Conservation (phyloP, 768 basidiomycete species). For the Russula sp. region DNA sequence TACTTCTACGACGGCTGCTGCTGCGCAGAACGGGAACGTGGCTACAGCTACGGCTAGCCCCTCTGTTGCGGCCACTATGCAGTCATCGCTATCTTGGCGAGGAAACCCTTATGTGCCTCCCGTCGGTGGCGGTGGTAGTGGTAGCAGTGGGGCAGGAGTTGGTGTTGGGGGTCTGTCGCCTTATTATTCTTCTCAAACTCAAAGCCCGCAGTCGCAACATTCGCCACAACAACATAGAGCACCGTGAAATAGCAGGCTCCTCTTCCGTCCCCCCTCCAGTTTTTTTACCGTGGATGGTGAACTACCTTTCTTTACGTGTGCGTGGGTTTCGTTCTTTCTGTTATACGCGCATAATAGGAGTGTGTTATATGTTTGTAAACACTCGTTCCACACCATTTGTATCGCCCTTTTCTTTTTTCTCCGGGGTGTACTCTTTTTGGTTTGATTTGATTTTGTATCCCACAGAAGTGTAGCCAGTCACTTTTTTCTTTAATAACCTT, state of each 20-base stretch:
- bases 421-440: background rate
- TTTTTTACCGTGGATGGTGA: background rate
- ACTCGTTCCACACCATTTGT: background rate
- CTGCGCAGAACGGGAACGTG: slow-evolving; percentile 14
- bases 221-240: slow-evolving; percentile 29
- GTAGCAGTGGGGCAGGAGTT: background rate
- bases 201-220: slow-evolving; percentile 3
- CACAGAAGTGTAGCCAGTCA: slow-evolving; percentile 17
- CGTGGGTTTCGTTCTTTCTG: background rate
- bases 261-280: background rate
- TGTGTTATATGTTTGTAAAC: background rate
- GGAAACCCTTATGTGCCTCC: slow-evolving; percentile 16
- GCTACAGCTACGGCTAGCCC: background rate
- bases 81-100: slow-evolving; percentile 15
- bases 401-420: background rate
- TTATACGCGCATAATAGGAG: background rate
- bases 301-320: background rate
- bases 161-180: background rate
- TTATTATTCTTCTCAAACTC: slow-evolving; percentile 24
- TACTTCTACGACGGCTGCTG: background rate
- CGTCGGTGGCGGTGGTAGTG: background rate
- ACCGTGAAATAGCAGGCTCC: slow-evolving; percentile 6
- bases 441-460: slow-evolving; percentile 14
- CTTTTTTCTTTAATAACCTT: slow-evolving; percentile 8
- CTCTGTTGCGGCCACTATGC: background rate